These are phyloP conservation scores for Tagetes erecta DNA, from an alignment of 129 eudicot species.

Conservation along the genomic window DNA sequence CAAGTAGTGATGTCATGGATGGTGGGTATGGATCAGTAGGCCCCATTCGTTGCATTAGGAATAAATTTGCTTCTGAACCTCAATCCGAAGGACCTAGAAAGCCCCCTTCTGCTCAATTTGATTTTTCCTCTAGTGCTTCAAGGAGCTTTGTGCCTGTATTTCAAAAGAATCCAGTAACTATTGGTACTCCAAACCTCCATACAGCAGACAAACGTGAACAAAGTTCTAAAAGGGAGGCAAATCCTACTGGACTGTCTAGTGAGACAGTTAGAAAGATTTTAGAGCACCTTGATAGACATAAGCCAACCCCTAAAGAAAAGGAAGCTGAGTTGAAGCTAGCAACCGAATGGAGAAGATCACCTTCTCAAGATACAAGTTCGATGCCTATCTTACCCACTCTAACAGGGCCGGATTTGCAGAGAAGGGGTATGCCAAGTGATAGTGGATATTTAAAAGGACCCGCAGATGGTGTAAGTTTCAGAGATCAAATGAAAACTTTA, in stretches of 20 bases:
- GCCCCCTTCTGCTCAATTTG: conserved; percentile 37
- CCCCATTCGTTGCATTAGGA: conserved; percentile 65
- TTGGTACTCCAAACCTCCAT: conserved; percentile 35
- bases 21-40: conserved; percentile 77
- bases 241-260: conserved; percentile 42
- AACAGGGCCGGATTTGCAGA: conserved; percentile 2
- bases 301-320: conserved; percentile 77
- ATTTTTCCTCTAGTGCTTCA: conserved; percentile 40
- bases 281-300: conserved; percentile 72
- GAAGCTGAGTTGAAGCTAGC: conserved; percentile 73
- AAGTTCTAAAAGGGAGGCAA: conserved; percentile 36
- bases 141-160: conserved; percentile 46
- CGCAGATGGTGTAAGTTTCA: conserved; percentile 24
- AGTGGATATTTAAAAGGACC: conserved; percentile 29
- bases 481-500: conserved; percentile 27
- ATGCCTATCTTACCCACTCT: background rate
- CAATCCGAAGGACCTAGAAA: conserved; percentile 12
- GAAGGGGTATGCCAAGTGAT: background rate
- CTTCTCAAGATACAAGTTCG: conserved; percentile 39
- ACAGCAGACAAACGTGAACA: conserved; percentile 33
- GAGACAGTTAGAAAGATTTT: conserved; percentile 60
- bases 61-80: conserved; percentile 54
- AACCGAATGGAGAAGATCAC: conserved; percentile 55
- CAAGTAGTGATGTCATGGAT: conserved; percentile 44
- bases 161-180: conserved; percentile 46